Evolutionary conservation across 768 basidiomycete genomes (phyloP), one percentile per base, ranked within the genome.

Genomic region (Gautieria morchelliformis): DNA sequence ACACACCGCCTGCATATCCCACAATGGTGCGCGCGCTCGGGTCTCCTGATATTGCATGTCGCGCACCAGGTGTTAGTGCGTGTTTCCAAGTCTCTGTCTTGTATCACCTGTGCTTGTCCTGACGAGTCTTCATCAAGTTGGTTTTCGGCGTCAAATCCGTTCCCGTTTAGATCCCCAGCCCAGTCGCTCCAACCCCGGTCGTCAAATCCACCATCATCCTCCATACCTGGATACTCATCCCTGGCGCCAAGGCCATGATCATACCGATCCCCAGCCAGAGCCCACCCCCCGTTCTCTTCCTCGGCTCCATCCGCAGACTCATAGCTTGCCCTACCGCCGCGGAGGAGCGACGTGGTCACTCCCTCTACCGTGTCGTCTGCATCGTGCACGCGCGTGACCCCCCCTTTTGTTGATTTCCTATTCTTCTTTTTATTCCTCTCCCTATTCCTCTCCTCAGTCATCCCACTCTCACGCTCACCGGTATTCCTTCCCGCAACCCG

Each of bases 21-120:
- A 64, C 88, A 93, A 64, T 93, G 89, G 64, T 92, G 89, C 1
- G 87, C 70, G 49, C 90, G 75, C 63, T 90, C 88, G 5, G 89
- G 87, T 70, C 87, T 89, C 0, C 86, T 83, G 51, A 79, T 81
- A 81, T 81, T 86, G 65, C 89, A 93, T 59, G 82, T 83, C 53
- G 82, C 78, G 67, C 89, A 91, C 86, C 87, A 91, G 60, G 35
- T 14, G 35, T 14, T 37, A 5, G 35, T 37, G 8, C 2, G 10
- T 14, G 35, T 37, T 3, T 37, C 8, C 35, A 14, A 10, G 35
- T 37, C 35, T 27, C 27, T 27, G 2, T 2, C 27, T 27, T 27
- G 27, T 27, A 27, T 27, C 2, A 2, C 27, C 5, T 27, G 27
- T 3, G 27, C 27, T 27, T 27, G 27, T 3, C 5, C 27, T 27